Conservation (phyloP, 75 land plant genomes). For the Cryptomeria japonica region DNA sequence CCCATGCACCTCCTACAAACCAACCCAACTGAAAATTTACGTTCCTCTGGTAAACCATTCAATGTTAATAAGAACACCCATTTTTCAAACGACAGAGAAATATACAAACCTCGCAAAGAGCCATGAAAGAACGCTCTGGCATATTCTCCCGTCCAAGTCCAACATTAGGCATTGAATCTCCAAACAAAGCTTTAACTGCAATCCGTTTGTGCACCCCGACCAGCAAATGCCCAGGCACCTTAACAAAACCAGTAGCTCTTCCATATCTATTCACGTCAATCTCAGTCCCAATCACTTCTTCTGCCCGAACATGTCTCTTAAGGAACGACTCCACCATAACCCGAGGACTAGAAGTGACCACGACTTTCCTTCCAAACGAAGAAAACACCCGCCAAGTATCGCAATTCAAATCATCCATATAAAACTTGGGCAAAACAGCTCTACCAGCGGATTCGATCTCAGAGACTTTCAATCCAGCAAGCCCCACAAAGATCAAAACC, state of each 20-base stretch:
- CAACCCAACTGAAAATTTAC: too few relatives aligned
- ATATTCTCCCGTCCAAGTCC: conserved; percentile 46
- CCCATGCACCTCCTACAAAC: too few relatives aligned
- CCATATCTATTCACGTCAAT: conserved; percentile 61
- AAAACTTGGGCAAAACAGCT: conserved; percentile 98
- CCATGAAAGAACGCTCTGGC: conserved; percentile 28
- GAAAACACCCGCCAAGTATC: conserved; percentile 72
- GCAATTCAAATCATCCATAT: conserved; percentile 64
- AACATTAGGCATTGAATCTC: conserved; percentile 39
- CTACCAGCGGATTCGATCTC: conserved; percentile 78
- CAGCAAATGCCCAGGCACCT: conserved; percentile 31
- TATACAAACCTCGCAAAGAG: conserved; percentile 63
- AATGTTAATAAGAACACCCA: too few relatives aligned
- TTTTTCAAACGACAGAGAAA: background rate
- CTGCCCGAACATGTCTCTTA: conserved; percentile 70
- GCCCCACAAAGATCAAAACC: conserved; percentile 53
- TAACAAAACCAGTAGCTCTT: conserved; percentile 70
- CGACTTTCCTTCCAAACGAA: conserved; percentile 52
- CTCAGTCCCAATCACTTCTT: conserved; percentile 84
- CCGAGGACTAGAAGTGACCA: conserved; percentile 68
- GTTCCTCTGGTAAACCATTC: too few relatives aligned
- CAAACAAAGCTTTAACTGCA: conserved; percentile 33
- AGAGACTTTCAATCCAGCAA: conserved; percentile 50
- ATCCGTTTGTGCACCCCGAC: conserved; percentile 14
- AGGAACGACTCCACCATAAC: conserved; percentile 87